Evolutionary conservation across 2,329 filamentous ascomycete genomes (phyloP), one percentile per base, ranked within the genome.

Genomic region (Paramyrothecium sp.): DNA sequence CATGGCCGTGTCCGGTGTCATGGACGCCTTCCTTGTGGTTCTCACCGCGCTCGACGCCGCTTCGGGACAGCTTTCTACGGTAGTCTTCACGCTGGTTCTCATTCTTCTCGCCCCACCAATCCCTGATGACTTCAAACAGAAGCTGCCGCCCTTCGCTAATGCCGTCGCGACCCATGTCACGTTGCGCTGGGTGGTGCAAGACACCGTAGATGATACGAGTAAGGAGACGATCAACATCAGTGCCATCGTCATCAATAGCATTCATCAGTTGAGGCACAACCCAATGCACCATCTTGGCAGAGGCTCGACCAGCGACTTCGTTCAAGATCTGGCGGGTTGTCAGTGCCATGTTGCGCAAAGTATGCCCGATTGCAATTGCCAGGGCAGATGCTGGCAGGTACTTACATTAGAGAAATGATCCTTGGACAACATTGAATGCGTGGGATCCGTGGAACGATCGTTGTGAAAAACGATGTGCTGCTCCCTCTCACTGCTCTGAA

Each of bases 391-490:
- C 16, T 47, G 19, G 22, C 10, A 21, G 5, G 30, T 21, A 65
- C 80, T 74, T 71, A 89, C 80, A 69, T 96, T 96, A 61, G 89
- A 90, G 73, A 97, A 97, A 75, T 97, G 93, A 67, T 97, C 93
- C 78, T 97, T 97, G 58, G 92, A 92, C 54, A 97, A 79, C 93
- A 97, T 97, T 20, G 91, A 96, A 77, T 97, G 93, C 2, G 93
- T 97, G 0, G 93, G 94, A 68, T 97, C 89, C 20, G 86, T 87
- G 61, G 79, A 89, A 54, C 83, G 61, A 68, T 96, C 89, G 63
- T 97, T 88, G 49, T 90, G 76, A 74, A 97, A 97, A 53, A 97
- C 92, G 63, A 96, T 83, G 67, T 90, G 86, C 76, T 97, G 92
- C 78, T 96, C 89, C 54, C 89, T 85, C 71, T 89, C 83, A 71